These are phyloP conservation scores for Hortaea sp. DNA, from an alignment of 2,329 filamentous ascomycete genomes.

Conservation along the genomic window DNA sequence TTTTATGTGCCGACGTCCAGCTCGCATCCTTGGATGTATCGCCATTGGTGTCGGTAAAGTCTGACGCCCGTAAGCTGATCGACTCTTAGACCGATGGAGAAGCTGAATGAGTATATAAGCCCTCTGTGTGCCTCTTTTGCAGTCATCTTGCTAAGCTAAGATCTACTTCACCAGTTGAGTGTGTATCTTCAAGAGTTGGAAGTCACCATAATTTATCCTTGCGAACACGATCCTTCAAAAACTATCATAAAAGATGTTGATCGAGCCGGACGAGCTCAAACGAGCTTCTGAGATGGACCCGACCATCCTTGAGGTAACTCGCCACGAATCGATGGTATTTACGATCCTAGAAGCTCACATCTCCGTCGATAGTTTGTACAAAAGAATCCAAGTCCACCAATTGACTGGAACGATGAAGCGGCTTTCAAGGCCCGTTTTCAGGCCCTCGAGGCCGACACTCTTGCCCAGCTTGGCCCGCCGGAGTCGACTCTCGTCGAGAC, in stretches of 20 bases:
- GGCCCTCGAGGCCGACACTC: background rate
- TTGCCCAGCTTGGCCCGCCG: slow-evolving; percentile 9
- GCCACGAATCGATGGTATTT: background rate
- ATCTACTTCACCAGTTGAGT: too few species aligned
- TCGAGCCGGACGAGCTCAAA: slow-evolving; percentile 2
- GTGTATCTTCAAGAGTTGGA: too few species aligned
- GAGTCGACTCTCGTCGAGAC: slow-evolving; percentile 23
- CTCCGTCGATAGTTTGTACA: slow-evolving; percentile 1
- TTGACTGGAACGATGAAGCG: slow-evolving; percentile 4
- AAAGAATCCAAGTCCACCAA: slow-evolving; percentile 3
- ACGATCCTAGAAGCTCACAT: background rate
- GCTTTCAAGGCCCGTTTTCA: slow-evolving; percentile 1
- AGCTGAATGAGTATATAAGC: too few species aligned
- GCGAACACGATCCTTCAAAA: too few species aligned
- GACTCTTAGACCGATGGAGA: too few species aligned
- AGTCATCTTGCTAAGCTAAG: too few species aligned
- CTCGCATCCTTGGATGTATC: too few species aligned
- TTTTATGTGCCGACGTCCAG: too few species aligned
- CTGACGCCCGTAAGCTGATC: too few species aligned
- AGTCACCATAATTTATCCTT: too few species aligned
- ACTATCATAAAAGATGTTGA: slow-evolving; percentile 1
- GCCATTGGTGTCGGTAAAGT: too few species aligned
- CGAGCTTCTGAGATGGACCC: slow-evolving; percentile 4
- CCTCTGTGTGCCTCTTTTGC: too few species aligned
- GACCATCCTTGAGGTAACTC: slow-evolving; percentile 2